phyloP scores from a whole-genome alignment of 2,329 filamentous ascomycete genomes.

The Fusarium scirpi region DNA sequence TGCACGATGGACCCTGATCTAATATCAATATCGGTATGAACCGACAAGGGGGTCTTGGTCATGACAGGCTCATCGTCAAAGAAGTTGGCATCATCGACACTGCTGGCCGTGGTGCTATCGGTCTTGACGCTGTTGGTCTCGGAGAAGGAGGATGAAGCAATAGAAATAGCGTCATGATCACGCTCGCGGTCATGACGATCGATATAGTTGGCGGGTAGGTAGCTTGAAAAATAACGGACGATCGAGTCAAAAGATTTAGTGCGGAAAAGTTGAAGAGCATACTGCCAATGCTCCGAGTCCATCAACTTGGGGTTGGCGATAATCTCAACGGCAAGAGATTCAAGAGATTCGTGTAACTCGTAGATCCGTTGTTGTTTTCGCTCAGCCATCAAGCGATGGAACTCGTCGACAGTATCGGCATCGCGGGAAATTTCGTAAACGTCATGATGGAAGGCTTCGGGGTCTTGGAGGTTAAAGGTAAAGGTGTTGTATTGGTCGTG shows the following conservation, averaged over 20 bases:
- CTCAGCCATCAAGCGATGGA: constrained; percentile 65
- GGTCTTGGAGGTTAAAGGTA: constrained; percentile 67
- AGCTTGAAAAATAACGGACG: constrained; percentile 70
- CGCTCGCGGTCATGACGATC: constrained; percentile 57
- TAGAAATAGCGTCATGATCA: constrained; percentile 46
- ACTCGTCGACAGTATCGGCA: constrained; percentile 64
- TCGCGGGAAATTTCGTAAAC: constrained; percentile 68
- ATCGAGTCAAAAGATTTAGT: constrained; percentile 70
- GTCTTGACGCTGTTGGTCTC: constrained; percentile 55
- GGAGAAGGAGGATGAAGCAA: constrained; percentile 54
- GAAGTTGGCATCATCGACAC: constrained; percentile 56
- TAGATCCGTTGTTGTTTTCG: constrained; percentile 66
- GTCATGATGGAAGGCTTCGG: constrained; percentile 71
- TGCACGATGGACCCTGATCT: constrained; percentile 37
- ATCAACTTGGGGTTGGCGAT: constrained; percentile 70
- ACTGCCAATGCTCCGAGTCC: constrained; percentile 69
- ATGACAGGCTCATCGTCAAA: constrained; percentile 59
- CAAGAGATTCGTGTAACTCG: constrained; percentile 67
- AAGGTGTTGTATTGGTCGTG: constrained; percentile 72
- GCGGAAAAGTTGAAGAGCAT: constrained; percentile 69
- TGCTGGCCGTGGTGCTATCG: constrained; percentile 55
- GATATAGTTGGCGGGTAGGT: constrained; percentile 64
- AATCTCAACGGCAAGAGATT: constrained; percentile 70
- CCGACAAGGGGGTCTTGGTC: constrained; percentile 59
- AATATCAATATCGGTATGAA: constrained; percentile 46